phyloP scores from a whole-genome alignment of 106 monocot genomes.

The Apostasia ramifera region DNA sequence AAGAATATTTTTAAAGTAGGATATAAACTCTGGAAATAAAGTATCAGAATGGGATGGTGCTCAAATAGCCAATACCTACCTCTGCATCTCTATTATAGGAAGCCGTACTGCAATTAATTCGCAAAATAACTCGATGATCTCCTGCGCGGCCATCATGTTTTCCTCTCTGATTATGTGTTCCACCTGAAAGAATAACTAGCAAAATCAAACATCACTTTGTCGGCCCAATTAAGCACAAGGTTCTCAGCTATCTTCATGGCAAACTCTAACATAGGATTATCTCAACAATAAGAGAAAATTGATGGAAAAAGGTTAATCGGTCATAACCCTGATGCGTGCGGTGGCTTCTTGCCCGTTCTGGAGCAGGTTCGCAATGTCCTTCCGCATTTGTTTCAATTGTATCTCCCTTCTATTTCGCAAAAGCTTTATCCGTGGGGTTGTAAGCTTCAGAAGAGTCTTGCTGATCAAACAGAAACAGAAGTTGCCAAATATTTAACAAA shows the following conservation, averaged over 20 bases:
- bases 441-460: slow-evolving; percentile 96
- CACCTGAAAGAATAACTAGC: slow-evolving; percentile 37
- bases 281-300: too few relatives aligned
- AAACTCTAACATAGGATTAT: too few relatives aligned
- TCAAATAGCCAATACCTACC: slow-evolving; percentile 19
- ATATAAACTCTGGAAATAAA: too few relatives aligned
- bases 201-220: background rate
- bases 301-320: background rate
- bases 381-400: slow-evolving; percentile 94
- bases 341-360: slow-evolving; percentile 93
- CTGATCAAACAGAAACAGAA: slow-evolving; percentile 18
- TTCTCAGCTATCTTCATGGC: too few relatives aligned
- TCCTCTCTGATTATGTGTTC: slow-evolving; percentile 97
- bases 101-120: slow-evolving; percentile 85
- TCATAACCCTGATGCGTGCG: slow-evolving; percentile 75
- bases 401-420: slow-evolving; percentile 84
- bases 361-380: slow-evolving; percentile 87
- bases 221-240: background rate
- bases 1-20: too few relatives aligned
- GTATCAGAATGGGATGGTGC: too few relatives aligned
- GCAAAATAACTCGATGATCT: slow-evolving; percentile 90
- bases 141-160: slow-evolving; percentile 99
- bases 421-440: slow-evolving; percentile 91
- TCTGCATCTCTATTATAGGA: slow-evolving; percentile 90
- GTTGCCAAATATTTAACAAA: background rate